Evolutionary conservation across 352 stramenopile genomes (phyloP).

Genomic region (Phytophthora boehmeriae): DNA sequence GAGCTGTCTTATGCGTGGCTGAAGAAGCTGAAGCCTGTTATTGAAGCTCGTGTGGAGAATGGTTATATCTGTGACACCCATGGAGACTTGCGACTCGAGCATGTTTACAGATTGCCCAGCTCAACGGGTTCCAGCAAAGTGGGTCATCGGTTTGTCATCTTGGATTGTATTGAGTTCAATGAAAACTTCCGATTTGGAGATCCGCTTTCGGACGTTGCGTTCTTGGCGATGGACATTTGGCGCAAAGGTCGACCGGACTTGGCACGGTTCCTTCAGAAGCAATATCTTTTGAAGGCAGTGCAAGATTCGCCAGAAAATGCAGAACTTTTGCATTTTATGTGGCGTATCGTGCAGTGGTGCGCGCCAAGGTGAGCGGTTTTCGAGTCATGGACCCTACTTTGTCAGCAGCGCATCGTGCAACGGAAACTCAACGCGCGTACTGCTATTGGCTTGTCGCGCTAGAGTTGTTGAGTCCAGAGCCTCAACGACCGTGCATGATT

Average conservation of each 20-base stretch:
- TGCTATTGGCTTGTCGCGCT: conserved; percentile 76
- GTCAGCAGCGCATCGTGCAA: conserved; percentile 34
- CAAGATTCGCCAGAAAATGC: conserved; percentile 58
- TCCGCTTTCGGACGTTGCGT: conserved; percentile 66
- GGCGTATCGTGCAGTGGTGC: conserved; percentile 71
- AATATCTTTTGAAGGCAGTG: conserved; percentile 58
- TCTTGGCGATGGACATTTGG: conserved; percentile 76
- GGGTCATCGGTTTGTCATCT: conserved; percentile 41
- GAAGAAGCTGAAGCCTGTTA: conserved; percentile 40
- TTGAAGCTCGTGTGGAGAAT: conserved; percentile 54
- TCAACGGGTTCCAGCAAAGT: background rate
- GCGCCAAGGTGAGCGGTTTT: conserved; percentile 73
- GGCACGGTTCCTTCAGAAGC: conserved; percentile 47
- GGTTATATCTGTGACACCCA: conserved; percentile 74
- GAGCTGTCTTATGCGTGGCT: conserved; percentile 57
- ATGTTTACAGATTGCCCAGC: conserved; percentile 57
- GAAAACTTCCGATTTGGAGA: conserved; percentile 79
- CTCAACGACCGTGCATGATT: conserved; percentile 55
- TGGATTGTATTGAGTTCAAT: conserved; percentile 86
- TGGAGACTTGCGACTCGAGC: conserved; percentile 68
- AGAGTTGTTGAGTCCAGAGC: conserved; percentile 46
- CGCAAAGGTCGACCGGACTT: conserved; percentile 61
- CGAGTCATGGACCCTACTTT: conserved; percentile 62
- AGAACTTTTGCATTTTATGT: conserved; percentile 65
- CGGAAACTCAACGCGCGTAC: conserved; percentile 46